Evolutionary conservation across 2,329 filamentous ascomycete genomes (phyloP), one percentile per base, ranked within the genome.

Genomic region (Cladobotryum protrusum): DNA sequence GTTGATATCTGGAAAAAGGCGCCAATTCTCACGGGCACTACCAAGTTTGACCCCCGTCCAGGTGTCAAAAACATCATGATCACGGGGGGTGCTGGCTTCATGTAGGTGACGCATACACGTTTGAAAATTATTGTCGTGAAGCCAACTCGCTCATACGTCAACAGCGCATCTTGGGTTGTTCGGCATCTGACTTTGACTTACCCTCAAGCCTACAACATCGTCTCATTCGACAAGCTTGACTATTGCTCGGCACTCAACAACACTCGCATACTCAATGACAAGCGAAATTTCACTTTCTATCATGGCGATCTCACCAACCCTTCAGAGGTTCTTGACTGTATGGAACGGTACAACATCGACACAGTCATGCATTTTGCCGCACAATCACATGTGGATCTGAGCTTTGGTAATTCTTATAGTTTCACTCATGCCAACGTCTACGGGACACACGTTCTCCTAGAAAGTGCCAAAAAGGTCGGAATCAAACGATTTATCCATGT

Each of bases 161-260:
- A 45, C 61, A 90, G 86, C 67, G 87, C 86, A 47, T 90, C 85
- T 65, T 92, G 88, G 88, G 77, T 92, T 35, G 85, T 89, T 54
- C 83, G 88, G 54, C 87, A 92, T 68, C 75, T 93, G 47, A 82
- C 82, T 11, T 69, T 87, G 51, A 88, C 83, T 33, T 92, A 92
- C 62, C 79, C 85, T 3, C 65, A 83, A 37, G 75, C 80, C 55
- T 93, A 93, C 75, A 87, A 87, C 61, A 80, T 92, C 55, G 75
- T 92, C 45, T 91, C 85, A 33, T 89, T 91, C 61, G 88, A 93
- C 71, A 92, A 91, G 68, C 76, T 92, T 52, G 87, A 92, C 65
- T 89, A 90, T 70, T 90, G 86, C 70, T 79, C 87, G 7, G 87
- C 87, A 7, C 73, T 89, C 58, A 89, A 90, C 72, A 93, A 92